These are phyloP conservation scores for Podila verticillata DNA, from an alignment of 192 early-diverging fungal species.

Conservation along the genomic window DNA sequence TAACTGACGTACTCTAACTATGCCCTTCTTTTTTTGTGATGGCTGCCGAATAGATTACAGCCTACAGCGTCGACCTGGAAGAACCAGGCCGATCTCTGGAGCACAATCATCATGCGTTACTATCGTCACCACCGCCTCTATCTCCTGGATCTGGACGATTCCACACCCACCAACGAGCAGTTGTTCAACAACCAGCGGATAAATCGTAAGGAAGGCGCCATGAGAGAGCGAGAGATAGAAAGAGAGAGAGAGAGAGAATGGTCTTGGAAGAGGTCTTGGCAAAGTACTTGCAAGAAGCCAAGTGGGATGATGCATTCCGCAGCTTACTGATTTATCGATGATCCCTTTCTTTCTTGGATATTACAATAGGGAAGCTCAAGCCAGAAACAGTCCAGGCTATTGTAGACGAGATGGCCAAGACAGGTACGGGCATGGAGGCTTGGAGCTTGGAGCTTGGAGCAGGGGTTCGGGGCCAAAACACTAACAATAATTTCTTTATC, in stretches of 20 bases:
- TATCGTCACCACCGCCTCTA: constrained; percentile 71
- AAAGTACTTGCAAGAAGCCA: constrained; percentile 28
- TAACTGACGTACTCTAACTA: background rate
- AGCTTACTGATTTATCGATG: background rate
- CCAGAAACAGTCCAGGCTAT: constrained; percentile 76
- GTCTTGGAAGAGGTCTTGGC: too few relatives aligned
- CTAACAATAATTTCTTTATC: too few relatives aligned
- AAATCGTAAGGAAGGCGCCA: constrained; percentile 55
- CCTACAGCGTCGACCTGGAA: constrained; percentile 84
- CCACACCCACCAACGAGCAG: constrained; percentile 55
- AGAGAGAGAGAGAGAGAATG: too few relatives aligned
- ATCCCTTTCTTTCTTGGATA: background rate
- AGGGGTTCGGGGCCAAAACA: too few relatives aligned
- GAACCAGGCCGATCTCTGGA: constrained; percentile 86
- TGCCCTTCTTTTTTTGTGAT: background rate
- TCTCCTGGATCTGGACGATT: constrained; percentile 69
- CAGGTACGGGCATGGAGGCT: constrained; percentile 67
- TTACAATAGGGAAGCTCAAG: constrained; percentile 59
- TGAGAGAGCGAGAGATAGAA: background rate
- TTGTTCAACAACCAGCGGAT: constrained; percentile 80
- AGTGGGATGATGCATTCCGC: background rate
- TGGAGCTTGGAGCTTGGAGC: background rate
- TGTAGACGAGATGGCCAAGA: constrained; percentile 77
- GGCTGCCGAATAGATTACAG: constrained; percentile 56
- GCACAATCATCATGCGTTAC: constrained; percentile 78